Base-by-base conservation (phyloP, 2,329 filamentous ascomycete species). In the Aspergillus ochraceoroseus region DNA sequence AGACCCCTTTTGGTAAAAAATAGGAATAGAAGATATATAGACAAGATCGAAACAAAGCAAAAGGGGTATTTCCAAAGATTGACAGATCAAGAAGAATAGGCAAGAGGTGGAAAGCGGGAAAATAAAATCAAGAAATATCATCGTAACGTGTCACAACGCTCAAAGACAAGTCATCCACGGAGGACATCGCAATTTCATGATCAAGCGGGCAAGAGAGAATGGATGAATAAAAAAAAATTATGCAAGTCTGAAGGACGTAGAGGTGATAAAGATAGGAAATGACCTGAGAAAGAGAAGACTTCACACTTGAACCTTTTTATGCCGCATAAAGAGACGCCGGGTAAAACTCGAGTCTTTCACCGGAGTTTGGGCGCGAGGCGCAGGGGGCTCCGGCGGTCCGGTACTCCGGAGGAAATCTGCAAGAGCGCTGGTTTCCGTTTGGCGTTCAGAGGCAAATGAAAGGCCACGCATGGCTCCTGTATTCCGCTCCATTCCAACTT, bases 321-420 rank as follows among this genome's bases (percentile, higher is more conserved):
- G 48, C 9, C 57, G 54, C 30, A 44, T 32, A 33, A 60, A 60
- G 13, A 59, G 49, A 40, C 31, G 43, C n/a, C 39, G 36, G 48
- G 53, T n/a, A 48, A 46, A n/a, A 35, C 37, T 35, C 37, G 43
- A 15, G 42, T 49, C 32, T 47, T 51, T 38, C 39, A 14, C 30
- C 7, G 56, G 38, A 3, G 40, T 28, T 5, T 14, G 20, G n/a
- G 35, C 18, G 6, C 48, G 49, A 13, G 35, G 43, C 2, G 37
- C 23, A 22, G 56, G 47, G 11, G 56, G 57, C 9, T 72, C 70
- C 1, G 82, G 80, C 2, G 84, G 83, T 22, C 73, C 80, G 9
- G 82, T 84, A 53, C 79, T 79, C 38, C 75, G 77, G 20, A 92
- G 66, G 59, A 90, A 90, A 36, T 80, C 78, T 0, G 85, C 84